Evolutionary conservation across 1,284 basidiomycete genomes (phyloP), one percentile per base, ranked within the genome.

Genomic region (Fistulinella cinereoalba): DNA sequence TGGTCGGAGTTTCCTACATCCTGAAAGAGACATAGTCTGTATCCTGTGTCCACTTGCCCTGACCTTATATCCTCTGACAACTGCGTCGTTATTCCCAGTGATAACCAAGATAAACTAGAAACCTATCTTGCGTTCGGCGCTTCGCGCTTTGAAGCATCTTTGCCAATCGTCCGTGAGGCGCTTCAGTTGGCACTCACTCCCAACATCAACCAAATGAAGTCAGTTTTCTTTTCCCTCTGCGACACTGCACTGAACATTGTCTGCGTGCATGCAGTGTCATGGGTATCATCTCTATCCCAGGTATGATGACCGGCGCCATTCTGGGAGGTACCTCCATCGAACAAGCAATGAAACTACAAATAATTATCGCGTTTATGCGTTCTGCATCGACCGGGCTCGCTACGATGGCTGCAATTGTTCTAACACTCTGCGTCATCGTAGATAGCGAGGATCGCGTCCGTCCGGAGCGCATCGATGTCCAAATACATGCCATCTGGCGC

Each of bases 301-400:
- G 66, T 3, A 92, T 91, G 87, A 92, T 93, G 88, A 91, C 88
- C 0, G 90, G 91, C 55, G 88, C 89, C 1, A 87, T 93, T 52
- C 80, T 92, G 15, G 91, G 88, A 18, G 91, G 90, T 0, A 80
- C 87, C 27, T 83, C 83, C 24, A 88, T 93, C 41, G 77, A 89
- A 39, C 88, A 92, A 66, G 91, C 91, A 0, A 88, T 88, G 1
- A 80, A 83, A 43, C 69, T 93, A 12, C 91, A 93, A 60, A 92
- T 91, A 84, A 83, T 92, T 49, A 90, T 92, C 69, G 89, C 92
- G 82, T 92, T 93, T 68, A 89, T 92, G 84, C 89, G 92, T 45
- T 82, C 84, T 3, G 83, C 89, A 0, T 78, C 80, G 45, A 85
- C 85, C 0, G 80, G 83, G 1, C 76, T 92, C 21, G 78, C 82